phyloP scores from a whole-genome alignment of 2,329 filamentous ascomycete genomes.

The Curvularia spicifera region DNA sequence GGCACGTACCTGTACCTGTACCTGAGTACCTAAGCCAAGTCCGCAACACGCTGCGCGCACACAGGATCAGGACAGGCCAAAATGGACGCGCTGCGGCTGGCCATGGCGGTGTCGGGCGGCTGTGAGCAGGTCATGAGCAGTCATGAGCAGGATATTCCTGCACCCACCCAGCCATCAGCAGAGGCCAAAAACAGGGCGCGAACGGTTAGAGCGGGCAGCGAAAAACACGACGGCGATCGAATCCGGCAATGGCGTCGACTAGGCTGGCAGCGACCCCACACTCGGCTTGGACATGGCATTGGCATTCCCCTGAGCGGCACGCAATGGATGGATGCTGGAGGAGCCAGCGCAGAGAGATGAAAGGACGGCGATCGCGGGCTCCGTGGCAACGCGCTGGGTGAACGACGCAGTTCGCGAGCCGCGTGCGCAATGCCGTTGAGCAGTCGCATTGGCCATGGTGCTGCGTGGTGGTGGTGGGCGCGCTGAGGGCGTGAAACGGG shows the following conservation, averaged over 20 bases:
- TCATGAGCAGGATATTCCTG: not conserved
- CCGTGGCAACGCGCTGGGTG: not conserved
- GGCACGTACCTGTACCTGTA: conserved; percentile 12
- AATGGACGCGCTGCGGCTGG: not conserved
- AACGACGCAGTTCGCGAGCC: not conserved
- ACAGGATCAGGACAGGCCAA: too few species aligned
- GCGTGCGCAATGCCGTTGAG: not conserved
- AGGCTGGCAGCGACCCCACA: conserved; percentile 13
- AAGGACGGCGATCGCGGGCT: conserved; percentile 26
- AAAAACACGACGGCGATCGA: conserved; percentile 7
- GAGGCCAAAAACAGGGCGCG: not conserved
- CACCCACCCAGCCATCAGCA: not conserved
- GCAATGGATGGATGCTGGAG: not conserved
- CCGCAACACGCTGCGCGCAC: not conserved
- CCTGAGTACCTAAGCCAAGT: not conserved
- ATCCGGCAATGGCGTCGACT: conserved; percentile 23
- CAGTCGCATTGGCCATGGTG: not conserved
- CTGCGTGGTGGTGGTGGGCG: not conserved
- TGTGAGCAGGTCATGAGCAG: not conserved
- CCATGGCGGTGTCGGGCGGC: not conserved
- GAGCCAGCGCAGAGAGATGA: conserved; percentile 26
- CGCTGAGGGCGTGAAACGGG: conserved; percentile 8
- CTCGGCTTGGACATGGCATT: not conserved
- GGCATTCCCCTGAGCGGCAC: conserved; percentile 21
- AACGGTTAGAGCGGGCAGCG: conserved; percentile 17